These are phyloP conservation scores for Musa troglodytarum DNA, from an alignment of 176 grass and related monocot genomes.

Conservation along the genomic window DNA sequence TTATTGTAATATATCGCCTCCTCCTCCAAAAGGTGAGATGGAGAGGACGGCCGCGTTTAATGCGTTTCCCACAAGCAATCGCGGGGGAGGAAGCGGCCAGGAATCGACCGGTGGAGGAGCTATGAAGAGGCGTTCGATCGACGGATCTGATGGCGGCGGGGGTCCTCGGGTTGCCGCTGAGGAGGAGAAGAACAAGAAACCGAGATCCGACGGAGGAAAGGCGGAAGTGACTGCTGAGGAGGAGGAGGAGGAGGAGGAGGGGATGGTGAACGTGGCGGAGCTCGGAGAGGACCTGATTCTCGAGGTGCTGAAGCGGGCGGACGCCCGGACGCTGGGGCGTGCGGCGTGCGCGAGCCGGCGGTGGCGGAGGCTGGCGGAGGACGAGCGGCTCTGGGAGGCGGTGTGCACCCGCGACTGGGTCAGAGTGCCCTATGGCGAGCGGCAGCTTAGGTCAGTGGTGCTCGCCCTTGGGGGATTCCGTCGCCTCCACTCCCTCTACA, in stretches of 20 bases:
- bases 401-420: slow-evolving; percentile 58
- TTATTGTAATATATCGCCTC: too few relatives aligned
- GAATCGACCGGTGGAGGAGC: too few relatives aligned
- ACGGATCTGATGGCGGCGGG: not conserved
- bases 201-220: not conserved
- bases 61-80: too few relatives aligned
- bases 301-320: slow-evolving; percentile 61
- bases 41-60: too few relatives aligned
- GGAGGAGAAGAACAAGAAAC: slow-evolving; percentile 2
- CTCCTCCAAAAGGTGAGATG: too few relatives aligned
- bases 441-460: slow-evolving; percentile 39
- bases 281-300: slow-evolving; percentile 60
- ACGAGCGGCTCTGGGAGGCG: slow-evolving; percentile 72
- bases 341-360: slow-evolving; percentile 54
- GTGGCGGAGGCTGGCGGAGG: slow-evolving; percentile 52
- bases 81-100: not conserved
- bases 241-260: not conserved
- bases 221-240: not conserved
- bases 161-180: too few relatives aligned
- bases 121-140: slow-evolving; percentile 14
- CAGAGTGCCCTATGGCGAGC: slow-evolving; percentile 26
- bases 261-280: slow-evolving; percentile 28
- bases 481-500: slow-evolving; percentile 44
- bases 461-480: slow-evolving; percentile 56
- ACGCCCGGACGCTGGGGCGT: slow-evolving; percentile 46